These are phyloP conservation scores for Haplosporangium sp. DNA, from an alignment of 371 early-diverging fungal genomes.

Conservation along the genomic window DNA sequence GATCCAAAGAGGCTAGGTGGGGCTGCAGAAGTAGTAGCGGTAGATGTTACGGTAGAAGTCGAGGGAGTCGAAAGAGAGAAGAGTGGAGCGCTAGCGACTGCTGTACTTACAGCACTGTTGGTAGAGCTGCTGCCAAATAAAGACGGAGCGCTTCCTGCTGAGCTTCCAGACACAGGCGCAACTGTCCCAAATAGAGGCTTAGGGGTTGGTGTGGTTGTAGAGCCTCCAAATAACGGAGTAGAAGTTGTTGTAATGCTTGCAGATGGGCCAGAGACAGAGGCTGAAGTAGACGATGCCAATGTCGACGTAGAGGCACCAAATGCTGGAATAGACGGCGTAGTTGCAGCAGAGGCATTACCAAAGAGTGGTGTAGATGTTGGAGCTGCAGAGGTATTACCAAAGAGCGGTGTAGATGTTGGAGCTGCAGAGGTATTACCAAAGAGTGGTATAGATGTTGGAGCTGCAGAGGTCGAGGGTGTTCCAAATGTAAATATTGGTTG, in stretches of 20 bases:
- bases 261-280: too few species aligned
- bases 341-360: conserved; percentile 5
- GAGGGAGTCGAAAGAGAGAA: conserved; percentile 8
- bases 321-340: conserved; percentile 7
- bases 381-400: conserved; percentile 2
- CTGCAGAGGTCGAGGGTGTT: background rate
- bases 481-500: conserved; percentile 2
- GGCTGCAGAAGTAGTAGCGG: background rate
- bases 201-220: background rate
- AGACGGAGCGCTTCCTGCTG: too few species aligned
- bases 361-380: background rate
- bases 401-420: background rate
- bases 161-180: too few species aligned
- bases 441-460: conserved; percentile 6
- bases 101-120: background rate
- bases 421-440: background rate
- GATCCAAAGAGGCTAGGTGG: conserved; percentile 18
- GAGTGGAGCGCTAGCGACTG: background rate
- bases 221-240: conserved; percentile 3
- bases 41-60: background rate
- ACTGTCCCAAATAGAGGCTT: background rate
- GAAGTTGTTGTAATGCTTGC: conserved; percentile 7
- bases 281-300: too few species aligned
- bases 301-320: background rate
- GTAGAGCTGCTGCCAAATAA: background rate